Conservation (phyloP, 192 early-diverging fungal species). For the Coemansia sp. region DNA sequence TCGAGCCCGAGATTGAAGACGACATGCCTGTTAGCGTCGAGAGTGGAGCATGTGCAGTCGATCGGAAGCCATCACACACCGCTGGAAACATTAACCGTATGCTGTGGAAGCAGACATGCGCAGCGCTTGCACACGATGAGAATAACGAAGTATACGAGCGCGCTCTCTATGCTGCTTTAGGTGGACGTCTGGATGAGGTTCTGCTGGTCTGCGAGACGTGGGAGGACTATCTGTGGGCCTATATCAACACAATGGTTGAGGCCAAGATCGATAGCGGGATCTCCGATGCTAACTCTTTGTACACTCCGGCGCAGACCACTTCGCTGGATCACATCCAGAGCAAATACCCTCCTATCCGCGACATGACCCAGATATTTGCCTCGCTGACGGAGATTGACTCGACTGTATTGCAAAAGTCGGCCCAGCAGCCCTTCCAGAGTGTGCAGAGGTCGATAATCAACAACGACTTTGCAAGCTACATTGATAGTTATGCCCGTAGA, state of each 20-base stretch:
- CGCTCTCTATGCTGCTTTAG: constrained; percentile 73
- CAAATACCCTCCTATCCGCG: constrained; percentile 24
- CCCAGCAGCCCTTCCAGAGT: constrained; percentile 31
- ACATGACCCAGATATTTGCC: constrained; percentile 20
- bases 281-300: constrained; percentile 17
- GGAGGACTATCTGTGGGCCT: constrained; percentile 88
- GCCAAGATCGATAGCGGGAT: constrained; percentile 54
- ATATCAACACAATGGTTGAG: constrained; percentile 75
- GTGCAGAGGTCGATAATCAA: constrained; percentile 36
- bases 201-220: constrained; percentile 74
- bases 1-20: constrained; percentile 22
- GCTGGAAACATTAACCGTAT: constrained; percentile 50
- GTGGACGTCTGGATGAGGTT: constrained; percentile 74
- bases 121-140: constrained; percentile 45
- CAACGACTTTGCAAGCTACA: constrained; percentile 24
- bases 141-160: constrained; percentile 68
- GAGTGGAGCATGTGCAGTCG: constrained; percentile 6
- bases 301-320: constrained; percentile 30
- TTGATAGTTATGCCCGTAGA: constrained; percentile 16
- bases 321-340: constrained; percentile 36
- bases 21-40: constrained; percentile 20
- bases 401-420: constrained; percentile 14
- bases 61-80: constrained; percentile 26
- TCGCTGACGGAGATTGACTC: constrained; percentile 27
- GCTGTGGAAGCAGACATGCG: constrained; percentile 51